A percentile compares a stretch with the other conserved stretches of the same genome.
These are phyloP conservation scores for Nakaseomyces sp. DNA, from an alignment of 1,139 yeast species.

Conservation along the genomic window DNA sequence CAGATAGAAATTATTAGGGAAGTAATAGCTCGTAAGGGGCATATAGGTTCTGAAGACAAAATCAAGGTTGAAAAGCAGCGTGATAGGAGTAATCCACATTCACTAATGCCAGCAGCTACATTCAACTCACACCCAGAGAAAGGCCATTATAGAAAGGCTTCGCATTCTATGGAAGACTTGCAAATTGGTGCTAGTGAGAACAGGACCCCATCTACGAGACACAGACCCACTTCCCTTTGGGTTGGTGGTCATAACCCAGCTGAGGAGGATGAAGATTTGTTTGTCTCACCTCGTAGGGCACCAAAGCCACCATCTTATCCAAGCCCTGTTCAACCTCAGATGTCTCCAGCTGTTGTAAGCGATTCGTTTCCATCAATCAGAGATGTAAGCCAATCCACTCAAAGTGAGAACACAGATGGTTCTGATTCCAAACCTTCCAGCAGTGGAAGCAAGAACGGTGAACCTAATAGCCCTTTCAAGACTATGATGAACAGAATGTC, in stretches of 20 bases:
- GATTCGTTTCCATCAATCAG: background rate
- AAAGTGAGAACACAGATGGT: background rate
- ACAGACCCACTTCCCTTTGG: slow-evolving; percentile 14
- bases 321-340: slow-evolving; percentile 37
- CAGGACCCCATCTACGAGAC: slow-evolving; percentile 8
- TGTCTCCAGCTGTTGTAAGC: slow-evolving; percentile 20
- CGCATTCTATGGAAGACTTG: slow-evolving; percentile 46
- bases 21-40: slow-evolving; percentile 8
- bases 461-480: slow-evolving; percentile 4
- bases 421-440: background rate
- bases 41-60: background rate
- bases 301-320: slow-evolving; percentile 50
- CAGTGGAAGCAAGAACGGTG: background rate
- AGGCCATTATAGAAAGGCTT: slow-evolving; percentile 40
- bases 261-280: slow-evolving; percentile 17
- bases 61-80: background rate
- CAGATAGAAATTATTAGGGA: slow-evolving; percentile 66
- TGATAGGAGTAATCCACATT: slow-evolving; percentile 8
- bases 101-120: slow-evolving; percentile 30
- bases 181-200: slow-evolving; percentile 9
- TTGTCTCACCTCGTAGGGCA: slow-evolving; percentile 55
- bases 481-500: slow-evolving; percentile 5
- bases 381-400: slow-evolving; percentile 4
- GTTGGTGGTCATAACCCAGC: slow-evolving; percentile 5
- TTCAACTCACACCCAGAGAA: slow-evolving; percentile 19